These are phyloP conservation scores for Trypanosomatidae sp. DNA, from an alignment of 208 protist species.

Conservation along the genomic window DNA sequence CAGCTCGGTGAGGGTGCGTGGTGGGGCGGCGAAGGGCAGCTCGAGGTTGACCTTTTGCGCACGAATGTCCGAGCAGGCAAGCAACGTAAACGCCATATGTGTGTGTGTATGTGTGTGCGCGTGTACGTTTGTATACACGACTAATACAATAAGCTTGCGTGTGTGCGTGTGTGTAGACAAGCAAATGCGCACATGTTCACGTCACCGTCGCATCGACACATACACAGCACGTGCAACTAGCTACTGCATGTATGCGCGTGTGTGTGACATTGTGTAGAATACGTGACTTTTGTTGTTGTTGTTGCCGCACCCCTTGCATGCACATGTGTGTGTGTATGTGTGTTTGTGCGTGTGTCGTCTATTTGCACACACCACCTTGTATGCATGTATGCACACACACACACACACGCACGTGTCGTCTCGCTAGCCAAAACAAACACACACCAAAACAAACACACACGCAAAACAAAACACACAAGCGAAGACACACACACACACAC, in stretches of 20 bases:
- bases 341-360: neutral
- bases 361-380: neutral
- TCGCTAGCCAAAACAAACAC: too few species aligned
- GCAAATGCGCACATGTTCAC: neutral
- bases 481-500: too few species aligned
- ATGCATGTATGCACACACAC: neutral
- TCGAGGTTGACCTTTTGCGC: conserved; percentile 67
- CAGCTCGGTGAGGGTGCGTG: conserved; percentile 30
- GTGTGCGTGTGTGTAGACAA: neutral
- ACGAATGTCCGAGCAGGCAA: conserved; percentile 61
- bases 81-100: conserved; percentile 30
- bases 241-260: too few species aligned
- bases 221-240: too few species aligned
- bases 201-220: neutral
- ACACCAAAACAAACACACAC: too few species aligned
- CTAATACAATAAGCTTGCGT: neutral
- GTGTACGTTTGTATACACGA: conserved; percentile 1
- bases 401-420: too few species aligned
- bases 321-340: neutral
- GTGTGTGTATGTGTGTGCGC: neutral
- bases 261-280: too few species aligned
- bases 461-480: too few species aligned
- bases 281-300: too few species aligned
- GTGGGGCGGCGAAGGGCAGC: conserved; percentile 41
- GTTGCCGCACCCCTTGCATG: too few species aligned